phyloP scores from a whole-genome alignment of 257 asterid genomes.

The Parsonsia alboflavescens region DNA sequence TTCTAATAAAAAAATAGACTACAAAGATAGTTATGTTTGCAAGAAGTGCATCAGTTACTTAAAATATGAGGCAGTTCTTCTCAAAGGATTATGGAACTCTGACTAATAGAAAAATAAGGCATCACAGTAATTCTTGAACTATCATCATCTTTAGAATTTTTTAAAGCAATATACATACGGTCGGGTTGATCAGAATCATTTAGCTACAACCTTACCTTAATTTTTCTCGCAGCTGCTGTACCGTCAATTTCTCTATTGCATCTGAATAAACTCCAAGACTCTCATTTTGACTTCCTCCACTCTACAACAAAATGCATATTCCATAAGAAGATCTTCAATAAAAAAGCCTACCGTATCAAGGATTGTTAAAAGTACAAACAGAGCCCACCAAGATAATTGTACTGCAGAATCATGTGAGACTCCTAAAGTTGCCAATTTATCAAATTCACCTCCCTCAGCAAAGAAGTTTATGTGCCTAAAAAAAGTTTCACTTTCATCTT shows the following conservation, averaged over 20 bases:
- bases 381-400: background rate
- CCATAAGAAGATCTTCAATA: conserved; percentile 15
- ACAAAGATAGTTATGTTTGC: background rate
- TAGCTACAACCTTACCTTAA: conserved; percentile 38
- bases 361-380: background rate
- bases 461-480: background rate
- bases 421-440: background rate
- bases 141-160: background rate
- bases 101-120: background rate
- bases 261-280: conserved; percentile 38
- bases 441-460: background rate
- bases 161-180: background rate
- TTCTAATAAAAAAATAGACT: too few relatives aligned
- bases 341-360: background rate
- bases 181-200: background rate
- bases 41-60: background rate
- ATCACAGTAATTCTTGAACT: background rate
- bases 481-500: background rate
- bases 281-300: conserved; percentile 14
- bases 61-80: background rate
- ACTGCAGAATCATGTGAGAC: background rate
- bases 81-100: background rate
- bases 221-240: conserved; percentile 58
- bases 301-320: conserved; percentile 29
- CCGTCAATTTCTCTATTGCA: conserved; percentile 51